Evolutionary conservation across 140 eudicot genomes (phyloP).

Genomic region (Stevia rebaudiana): DNA sequence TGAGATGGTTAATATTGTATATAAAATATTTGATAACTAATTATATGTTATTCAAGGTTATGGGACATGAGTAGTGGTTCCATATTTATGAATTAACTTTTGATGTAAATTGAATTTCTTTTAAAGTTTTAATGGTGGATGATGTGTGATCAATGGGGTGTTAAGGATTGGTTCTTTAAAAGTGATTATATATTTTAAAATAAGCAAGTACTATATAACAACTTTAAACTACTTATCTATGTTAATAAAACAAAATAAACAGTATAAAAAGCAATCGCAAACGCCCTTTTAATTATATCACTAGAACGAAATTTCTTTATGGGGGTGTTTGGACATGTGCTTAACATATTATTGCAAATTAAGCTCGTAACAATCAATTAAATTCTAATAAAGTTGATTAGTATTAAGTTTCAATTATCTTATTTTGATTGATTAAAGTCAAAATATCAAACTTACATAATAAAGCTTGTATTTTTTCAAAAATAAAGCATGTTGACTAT

Average conservation of each 20-base stretch:
- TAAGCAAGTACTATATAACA: too few relatives aligned
- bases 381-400: not conserved
- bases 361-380: not conserved
- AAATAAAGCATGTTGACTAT: not conserved
- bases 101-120: conserved; percentile 18
- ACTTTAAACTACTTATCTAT: too few relatives aligned
- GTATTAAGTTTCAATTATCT: not conserved
- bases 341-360: not conserved
- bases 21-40: not conserved
- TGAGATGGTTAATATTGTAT: not conserved
- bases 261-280: too few relatives aligned
- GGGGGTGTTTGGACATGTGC: not conserved
- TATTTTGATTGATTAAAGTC: too few relatives aligned
- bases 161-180: too few relatives aligned
- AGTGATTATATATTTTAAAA: too few relatives aligned
- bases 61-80: conserved; percentile 25
- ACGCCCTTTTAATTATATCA: conserved; percentile 1
- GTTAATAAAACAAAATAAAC: too few relatives aligned
- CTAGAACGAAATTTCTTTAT: not conserved
- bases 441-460: too few relatives aligned
- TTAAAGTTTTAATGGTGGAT: conserved; percentile 12
- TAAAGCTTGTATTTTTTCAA: not conserved
- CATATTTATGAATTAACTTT: conserved; percentile 10
- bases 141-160: conserved; percentile 28
- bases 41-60: not conserved